Evolutionary conservation across 78 protist genomes (phyloP), one percentile per base, ranked within the genome.

Genomic region (Dictyostelium firmibasis): DNA sequence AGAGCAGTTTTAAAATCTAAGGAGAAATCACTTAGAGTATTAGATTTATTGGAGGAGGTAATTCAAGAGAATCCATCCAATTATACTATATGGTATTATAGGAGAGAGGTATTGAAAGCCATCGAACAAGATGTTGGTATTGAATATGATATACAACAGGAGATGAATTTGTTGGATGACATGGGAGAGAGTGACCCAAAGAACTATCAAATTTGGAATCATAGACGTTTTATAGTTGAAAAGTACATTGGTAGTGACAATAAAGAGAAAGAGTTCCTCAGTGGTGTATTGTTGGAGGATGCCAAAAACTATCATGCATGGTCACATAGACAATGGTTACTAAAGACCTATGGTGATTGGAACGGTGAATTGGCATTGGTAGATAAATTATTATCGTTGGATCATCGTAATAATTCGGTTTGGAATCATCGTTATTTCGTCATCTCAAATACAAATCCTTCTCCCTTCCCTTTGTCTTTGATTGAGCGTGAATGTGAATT

Each of bases 301-400:
- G 81, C 97, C 2, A 98, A 98, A 95, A 98, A 98, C 96, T 98
- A 98, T 95, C 99, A 98, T 57, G 99, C 99, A 14, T 98, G 99
- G 99, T 97, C 96, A 4, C 88, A 92, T 85, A 85, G 96, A 41
- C 97, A 96, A 81, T 92, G 97, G 97, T 50, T 78, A 16, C 13
- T 88, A 44, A 70, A 27, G 64, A 62, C 78, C 1, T 84, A 5
- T 23, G 35, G 16, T 14, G 67, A 57, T 23, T 97, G 97, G 97
- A 94, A 31, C 13, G 87, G 38, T 38, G 99, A 98, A 64, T 64
- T 96, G 27, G 97, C 33, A 0, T 98, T 86, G 81, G 79, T 91
- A 11, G 96, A 96, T 11, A 25, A 11, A 69, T 85, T 98, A 16
- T 27, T 98, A 62, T 31, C 74, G 6, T 41, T 87, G 4, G 99